Evolutionary conservation across 1,284 basidiomycete species (phyloP).

Genomic region (Binderoboletus segoi): DNA sequence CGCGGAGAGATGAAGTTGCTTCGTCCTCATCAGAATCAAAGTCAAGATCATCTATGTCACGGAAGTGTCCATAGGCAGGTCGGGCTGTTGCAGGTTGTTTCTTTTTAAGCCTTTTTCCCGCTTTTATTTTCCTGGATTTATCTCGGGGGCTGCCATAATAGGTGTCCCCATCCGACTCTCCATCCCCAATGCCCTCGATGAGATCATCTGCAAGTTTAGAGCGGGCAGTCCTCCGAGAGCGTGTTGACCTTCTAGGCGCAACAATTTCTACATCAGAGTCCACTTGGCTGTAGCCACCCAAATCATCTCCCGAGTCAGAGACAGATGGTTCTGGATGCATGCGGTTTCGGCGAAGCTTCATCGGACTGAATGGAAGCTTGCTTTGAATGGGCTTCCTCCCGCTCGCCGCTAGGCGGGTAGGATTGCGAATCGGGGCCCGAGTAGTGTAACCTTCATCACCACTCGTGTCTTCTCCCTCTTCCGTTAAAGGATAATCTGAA

Average conservation of each 20-base stretch:
- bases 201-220: slow-evolving; percentile 39
- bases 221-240: slow-evolving; percentile 39
- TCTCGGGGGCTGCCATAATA: slow-evolving; percentile 34
- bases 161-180: slow-evolving; percentile 36
- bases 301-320: slow-evolving; percentile 43
- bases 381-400: slow-evolving; percentile 21
- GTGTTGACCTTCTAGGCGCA: slow-evolving; percentile 38
- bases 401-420: slow-evolving; percentile 24
- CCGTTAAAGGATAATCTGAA: slow-evolving; percentile 23
- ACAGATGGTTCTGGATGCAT: slow-evolving; percentile 36
- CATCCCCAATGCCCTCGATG: slow-evolving; percentile 32
- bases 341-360: slow-evolving; percentile 47
- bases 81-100: slow-evolving; percentile 47
- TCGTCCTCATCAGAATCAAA: slow-evolving; percentile 61
- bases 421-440: slow-evolving; percentile 27
- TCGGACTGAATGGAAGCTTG: slow-evolving; percentile 62
- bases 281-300: slow-evolving; percentile 40
- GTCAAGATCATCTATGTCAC: slow-evolving; percentile 57
- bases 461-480: slow-evolving; percentile 33
- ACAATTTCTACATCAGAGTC: slow-evolving; percentile 36
- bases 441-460: slow-evolving; percentile 33
- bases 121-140: slow-evolving; percentile 13
- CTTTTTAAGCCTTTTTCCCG: slow-evolving; percentile 31
- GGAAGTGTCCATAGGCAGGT: slow-evolving; percentile 70
- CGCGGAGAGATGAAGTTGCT: slow-evolving; percentile 52